Evolutionary conservation across 306 rosid species (phyloP), one percentile per base, ranked within the genome.

Genomic region (Quercus berberidifolia): DNA sequence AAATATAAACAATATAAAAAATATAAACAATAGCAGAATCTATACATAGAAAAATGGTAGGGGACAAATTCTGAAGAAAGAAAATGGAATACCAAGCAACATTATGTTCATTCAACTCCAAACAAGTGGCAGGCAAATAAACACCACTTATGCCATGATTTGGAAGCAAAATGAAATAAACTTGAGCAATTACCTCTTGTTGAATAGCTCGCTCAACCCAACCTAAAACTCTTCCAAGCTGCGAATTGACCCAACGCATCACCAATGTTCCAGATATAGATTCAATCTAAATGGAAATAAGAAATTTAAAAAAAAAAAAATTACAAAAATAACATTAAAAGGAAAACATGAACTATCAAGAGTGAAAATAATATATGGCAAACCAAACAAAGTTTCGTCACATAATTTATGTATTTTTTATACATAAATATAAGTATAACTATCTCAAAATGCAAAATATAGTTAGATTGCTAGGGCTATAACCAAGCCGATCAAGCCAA

Each of bases 211-310:
- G 89, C 73, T 93, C 98, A 56, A 93, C 99, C 99, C 99, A 95
- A 74, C 96, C 91, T 85, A 90, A 87, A 82, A 95, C 87, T 85
- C 97, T 89, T 83, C 87, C 98, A 78, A 95, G 99, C 78, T 95
- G 99, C 10, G 97, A 82, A 84, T 93, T 95, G 87, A 95, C 86
- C 99, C 99, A 95, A 17, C 99, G 99, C 88, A 95, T 80, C 83
- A 95, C 99, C 86, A 95, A 78, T 0, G 98, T 95, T 87, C 99
- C 99, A 80, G 99, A 95, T 85, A 91, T 87, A 23, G 93, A 83
- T 85, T 91, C 99, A 88, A 95, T 93, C 99, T 95, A 78, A 70
- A 77, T 67, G 51, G 26, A 69, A 69, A 82, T 49, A 35, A 72
- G 70, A 70, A 65, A 65, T 71, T 71, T 70, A 14, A 49, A 23